Conservation (phyloP, 345 rosid genomes). For the Luvunga scandens region DNA sequence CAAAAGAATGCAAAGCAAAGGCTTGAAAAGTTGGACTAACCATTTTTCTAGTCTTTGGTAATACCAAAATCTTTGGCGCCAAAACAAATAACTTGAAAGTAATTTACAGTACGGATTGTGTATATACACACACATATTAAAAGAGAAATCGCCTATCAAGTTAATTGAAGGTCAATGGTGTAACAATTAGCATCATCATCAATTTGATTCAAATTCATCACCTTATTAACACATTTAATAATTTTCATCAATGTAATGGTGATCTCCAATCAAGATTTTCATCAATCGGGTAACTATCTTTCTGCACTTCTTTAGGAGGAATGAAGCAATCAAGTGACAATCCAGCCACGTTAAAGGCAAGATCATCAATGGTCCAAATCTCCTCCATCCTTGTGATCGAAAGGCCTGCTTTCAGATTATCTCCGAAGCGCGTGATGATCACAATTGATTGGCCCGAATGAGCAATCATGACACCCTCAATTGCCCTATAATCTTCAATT, state of each 20-base stretch:
- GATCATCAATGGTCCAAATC: conserved; percentile 77
- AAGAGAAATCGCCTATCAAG: not conserved
- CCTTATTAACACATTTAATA: not conserved
- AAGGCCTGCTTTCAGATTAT: conserved; percentile 68
- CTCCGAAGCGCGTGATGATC: conserved; percentile 82
- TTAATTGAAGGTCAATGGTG: conserved; percentile 1
- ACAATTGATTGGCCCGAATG: conserved; percentile 77
- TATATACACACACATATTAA: not conserved
- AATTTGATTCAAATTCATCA: too few species aligned
- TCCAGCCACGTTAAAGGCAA: conserved; percentile 81
- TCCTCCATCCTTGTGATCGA: conserved; percentile 80
- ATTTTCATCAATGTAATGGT: conserved; percentile 18
- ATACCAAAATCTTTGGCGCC: not conserved
- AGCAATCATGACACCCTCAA: conserved; percentile 85
- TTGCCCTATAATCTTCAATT: conserved; percentile 62
- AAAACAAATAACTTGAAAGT: not conserved
- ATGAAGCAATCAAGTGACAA: conserved; percentile 81
- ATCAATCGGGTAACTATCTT: conserved; percentile 22
- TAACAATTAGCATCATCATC: not conserved
- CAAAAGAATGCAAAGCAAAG: not conserved
- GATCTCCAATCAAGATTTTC: conserved; percentile 41
- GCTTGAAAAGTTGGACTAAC: not conserved
- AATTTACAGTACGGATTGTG: not conserved
- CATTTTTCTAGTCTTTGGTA: not conserved
- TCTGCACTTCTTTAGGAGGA: conserved; percentile 71